Conservation (phyloP, 2,329 filamentous ascomycete species). For the Penicillium sp. region DNA sequence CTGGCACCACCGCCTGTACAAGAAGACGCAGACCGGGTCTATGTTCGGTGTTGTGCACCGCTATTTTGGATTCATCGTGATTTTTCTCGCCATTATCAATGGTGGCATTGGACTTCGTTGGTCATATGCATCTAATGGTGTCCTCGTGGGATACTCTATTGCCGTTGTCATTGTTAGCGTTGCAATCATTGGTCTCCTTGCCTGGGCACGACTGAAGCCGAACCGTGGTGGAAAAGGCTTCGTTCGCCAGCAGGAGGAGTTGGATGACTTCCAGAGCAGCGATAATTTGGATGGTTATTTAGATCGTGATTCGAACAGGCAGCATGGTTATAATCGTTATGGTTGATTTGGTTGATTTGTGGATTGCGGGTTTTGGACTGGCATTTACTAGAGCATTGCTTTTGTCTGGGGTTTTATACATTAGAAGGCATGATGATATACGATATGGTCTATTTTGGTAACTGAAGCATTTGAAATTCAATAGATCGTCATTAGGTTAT, state of each 20-base stretch:
- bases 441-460: neutral
- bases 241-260: neutral
- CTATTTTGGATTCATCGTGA: slow-evolving; percentile 35
- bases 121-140: slow-evolving; percentile 22
- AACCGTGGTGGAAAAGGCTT: neutral
- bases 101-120: slow-evolving; percentile 29
- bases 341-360: neutral
- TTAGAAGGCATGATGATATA: slow-evolving; percentile 3
- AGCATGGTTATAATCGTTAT: neutral
- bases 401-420: neutral
- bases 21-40: slow-evolving; percentile 19
- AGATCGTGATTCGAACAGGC: neutral
- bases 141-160: slow-evolving; percentile 27
- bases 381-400: neutral
- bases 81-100: slow-evolving; percentile 33
- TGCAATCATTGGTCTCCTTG: neutral
- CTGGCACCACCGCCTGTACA: slow-evolving; percentile 47
- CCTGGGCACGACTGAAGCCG: neutral
- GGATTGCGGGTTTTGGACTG: neutral
- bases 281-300: neutral
- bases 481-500: neutral
- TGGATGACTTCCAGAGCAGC: neutral
- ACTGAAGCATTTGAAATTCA: neutral
- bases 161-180: slow-evolving; percentile 7
- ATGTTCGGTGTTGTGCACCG: slow-evolving; percentile 34